Conservation (phyloP, 2,329 filamentous ascomycete species). For the Plectosphaerella cucumerina region DNA sequence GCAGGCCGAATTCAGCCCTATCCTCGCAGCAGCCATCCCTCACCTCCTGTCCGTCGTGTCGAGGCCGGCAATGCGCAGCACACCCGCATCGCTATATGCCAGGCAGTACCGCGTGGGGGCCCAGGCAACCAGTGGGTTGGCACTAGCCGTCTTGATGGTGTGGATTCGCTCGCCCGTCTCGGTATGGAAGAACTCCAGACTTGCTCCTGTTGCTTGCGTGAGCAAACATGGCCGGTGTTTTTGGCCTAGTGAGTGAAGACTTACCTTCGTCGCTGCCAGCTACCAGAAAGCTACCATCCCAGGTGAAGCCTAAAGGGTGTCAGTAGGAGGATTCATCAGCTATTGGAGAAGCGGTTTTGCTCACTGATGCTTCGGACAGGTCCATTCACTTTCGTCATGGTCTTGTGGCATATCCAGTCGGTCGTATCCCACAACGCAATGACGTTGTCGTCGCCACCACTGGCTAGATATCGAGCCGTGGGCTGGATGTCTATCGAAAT, state of each 20-base stretch:
- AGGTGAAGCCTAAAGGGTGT: slow-evolving; percentile 59
- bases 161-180: slow-evolving; percentile 72
- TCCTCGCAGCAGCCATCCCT: neutral
- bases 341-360: slow-evolving; percentile 16
- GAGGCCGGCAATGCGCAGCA: slow-evolving; percentile 64
- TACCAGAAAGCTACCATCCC: slow-evolving; percentile 71
- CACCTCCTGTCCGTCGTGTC: slow-evolving; percentile 40
- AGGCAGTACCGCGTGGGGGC: slow-evolving; percentile 70
- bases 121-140: slow-evolving; percentile 68
- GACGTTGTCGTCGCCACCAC: slow-evolving; percentile 70
- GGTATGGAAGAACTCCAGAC: slow-evolving; percentile 65
- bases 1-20: no score
- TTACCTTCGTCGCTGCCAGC: slow-evolving; percentile 70
- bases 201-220: slow-evolving; percentile 37
- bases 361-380: slow-evolving; percentile 65
- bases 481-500: slow-evolving; percentile 67
- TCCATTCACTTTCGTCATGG: slow-evolving; percentile 64
- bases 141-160: slow-evolving; percentile 63
- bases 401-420: slow-evolving; percentile 72
- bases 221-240: neutral
- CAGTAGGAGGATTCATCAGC: neutral
- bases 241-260: slow-evolving; percentile 6
- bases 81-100: slow-evolving; percentile 67
- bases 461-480: slow-evolving; percentile 66
- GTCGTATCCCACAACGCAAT: slow-evolving; percentile 75